Evolutionary conservation across 2,329 filamentous ascomycete species (phyloP).

Genomic region (Beauveria asiatica): DNA sequence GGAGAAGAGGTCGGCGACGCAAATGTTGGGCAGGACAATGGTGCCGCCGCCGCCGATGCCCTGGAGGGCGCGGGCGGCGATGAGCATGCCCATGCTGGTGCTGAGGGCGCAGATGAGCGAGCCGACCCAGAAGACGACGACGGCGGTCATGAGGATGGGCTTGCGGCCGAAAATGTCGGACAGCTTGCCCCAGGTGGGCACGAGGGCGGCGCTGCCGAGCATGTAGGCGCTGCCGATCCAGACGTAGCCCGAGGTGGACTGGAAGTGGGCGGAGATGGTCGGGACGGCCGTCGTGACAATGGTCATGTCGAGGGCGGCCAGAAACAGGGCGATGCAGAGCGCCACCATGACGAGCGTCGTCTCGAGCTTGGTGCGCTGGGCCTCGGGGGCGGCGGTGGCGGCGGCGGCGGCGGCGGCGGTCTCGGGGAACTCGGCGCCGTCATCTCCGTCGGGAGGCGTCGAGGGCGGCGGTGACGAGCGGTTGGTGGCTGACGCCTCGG

Average conservation of each 20-base stretch:
- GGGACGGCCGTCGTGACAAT: constrained; percentile 61
- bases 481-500: background rate
- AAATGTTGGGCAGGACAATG: constrained; percentile 52
- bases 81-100: constrained; percentile 41
- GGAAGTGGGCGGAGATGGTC: constrained; percentile 54
- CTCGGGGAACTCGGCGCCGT: background rate
- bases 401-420: background rate
- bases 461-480: background rate
- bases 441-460: background rate
- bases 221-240: constrained; percentile 73
- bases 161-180: constrained; percentile 53
- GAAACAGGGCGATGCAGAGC: constrained; percentile 38
- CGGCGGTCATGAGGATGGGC: constrained; percentile 41
- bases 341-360: constrained; percentile 32
- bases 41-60: constrained; percentile 49
- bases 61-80: constrained; percentile 47
- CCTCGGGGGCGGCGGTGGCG: constrained; percentile 21
- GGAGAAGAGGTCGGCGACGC: constrained; percentile 47
- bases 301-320: constrained; percentile 49
- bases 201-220: constrained; percentile 57
- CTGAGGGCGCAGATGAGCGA: constrained; percentile 46
- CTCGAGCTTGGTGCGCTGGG: constrained; percentile 28
- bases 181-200: constrained; percentile 61
- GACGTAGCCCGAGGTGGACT: constrained; percentile 61
- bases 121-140: constrained; percentile 44